A percentile compares a stretch with the other conserved stretches of the same genome.
Conservation (phyloP, 2,329 filamentous ascomycete species). For the Colletotrichum lupini region DNA sequence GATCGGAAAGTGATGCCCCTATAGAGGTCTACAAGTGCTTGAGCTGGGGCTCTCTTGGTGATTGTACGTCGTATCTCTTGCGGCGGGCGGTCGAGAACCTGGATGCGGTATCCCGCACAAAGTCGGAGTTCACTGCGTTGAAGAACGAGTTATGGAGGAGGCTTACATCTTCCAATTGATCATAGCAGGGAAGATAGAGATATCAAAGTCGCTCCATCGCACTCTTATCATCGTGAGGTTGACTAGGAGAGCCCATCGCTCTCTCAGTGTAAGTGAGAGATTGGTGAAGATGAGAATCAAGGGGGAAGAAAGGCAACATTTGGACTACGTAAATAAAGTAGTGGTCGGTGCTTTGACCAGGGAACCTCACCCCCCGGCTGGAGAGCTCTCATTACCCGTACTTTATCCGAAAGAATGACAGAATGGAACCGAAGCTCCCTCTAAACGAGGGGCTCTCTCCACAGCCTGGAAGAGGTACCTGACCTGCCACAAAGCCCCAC, state of each 20-base stretch:
- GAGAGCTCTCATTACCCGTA: not conserved
- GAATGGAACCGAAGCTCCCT: slow-evolving; percentile 12
- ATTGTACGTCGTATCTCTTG: slow-evolving; percentile 1
- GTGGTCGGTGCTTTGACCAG: slow-evolving; percentile 3
- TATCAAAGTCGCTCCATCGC: not conserved
- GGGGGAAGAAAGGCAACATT: not conserved
- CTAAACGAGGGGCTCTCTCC: slow-evolving; percentile 1
- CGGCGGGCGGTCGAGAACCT: slow-evolving; percentile 13
- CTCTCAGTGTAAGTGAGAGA: not conserved
- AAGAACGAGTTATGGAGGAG: slow-evolving; percentile 3
- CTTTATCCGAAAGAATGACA: slow-evolving; percentile 16
- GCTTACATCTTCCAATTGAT: not conserved
- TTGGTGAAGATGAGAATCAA: not conserved
- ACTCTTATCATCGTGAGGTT: not conserved
- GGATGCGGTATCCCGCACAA: not conserved
- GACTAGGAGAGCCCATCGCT: not conserved
- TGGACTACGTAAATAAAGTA: not conserved
- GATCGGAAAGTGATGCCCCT: not conserved
- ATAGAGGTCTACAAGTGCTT: not conserved
- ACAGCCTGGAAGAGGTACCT: not conserved
- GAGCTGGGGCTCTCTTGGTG: slow-evolving; percentile 1
- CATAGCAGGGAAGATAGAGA: not conserved
- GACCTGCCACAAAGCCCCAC: not conserved
- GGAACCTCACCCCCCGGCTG: not conserved
- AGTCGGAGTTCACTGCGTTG: not conserved